These are phyloP conservation scores for Aspergillus sclerotialis DNA, from an alignment of 2,329 filamentous ascomycete species.

Conservation along the genomic window DNA sequence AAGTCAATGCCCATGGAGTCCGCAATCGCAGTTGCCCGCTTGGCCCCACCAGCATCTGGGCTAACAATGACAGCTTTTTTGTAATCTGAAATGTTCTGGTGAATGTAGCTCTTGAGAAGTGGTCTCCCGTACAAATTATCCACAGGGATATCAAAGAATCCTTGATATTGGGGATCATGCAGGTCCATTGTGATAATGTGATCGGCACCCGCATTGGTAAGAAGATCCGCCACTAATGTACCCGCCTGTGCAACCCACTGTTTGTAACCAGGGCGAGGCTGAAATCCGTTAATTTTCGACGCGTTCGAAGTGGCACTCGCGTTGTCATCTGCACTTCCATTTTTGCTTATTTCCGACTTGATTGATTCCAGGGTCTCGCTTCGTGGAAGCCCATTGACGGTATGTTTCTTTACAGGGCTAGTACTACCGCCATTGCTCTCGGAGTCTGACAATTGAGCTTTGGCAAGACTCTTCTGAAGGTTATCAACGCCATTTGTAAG, in stretches of 20 bases:
- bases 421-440: conserved; percentile 20
- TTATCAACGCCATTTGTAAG: conserved; percentile 61
- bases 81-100: conserved; percentile 76
- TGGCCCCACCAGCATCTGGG: conserved; percentile 92
- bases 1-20: conserved; percentile 92
- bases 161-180: conserved; percentile 93
- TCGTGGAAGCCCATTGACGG: conserved; percentile 33
- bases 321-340: conserved; percentile 57
- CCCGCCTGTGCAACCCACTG: conserved; percentile 98
- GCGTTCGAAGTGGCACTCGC: conserved; percentile 49
- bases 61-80: conserved; percentile 87
- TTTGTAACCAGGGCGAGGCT: conserved; percentile 88
- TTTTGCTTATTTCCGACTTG: conserved; percentile 22
- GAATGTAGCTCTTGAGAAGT: conserved; percentile 57
- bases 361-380: conserved; percentile 32
- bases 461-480: conserved; percentile 67
- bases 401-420: conserved; percentile 38
- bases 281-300: conserved; percentile 55
- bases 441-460: conserved; percentile 54
- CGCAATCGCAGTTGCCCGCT: conserved; percentile 90
- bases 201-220: conserved; percentile 92
- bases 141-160: conserved; percentile 97
- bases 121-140: conserved; percentile 80
- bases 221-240: conserved; percentile 84
- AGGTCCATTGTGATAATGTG: conserved; percentile 98